phyloP scores from a whole-genome alignment of 805 yeast species.

The Candida nitratophila region DNA sequence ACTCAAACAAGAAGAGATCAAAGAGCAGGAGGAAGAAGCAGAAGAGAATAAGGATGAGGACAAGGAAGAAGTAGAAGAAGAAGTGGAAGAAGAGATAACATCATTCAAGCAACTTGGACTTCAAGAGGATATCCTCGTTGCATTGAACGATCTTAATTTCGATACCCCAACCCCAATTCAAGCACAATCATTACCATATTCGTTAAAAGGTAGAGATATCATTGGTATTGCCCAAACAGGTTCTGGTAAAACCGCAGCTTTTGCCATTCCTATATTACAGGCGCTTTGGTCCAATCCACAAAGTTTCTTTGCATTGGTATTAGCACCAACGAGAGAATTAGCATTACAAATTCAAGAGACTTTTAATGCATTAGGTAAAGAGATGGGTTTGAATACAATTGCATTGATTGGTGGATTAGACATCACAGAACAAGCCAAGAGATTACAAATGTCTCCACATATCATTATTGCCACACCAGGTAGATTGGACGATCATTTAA shows the following conservation, averaged over 20 bases:
- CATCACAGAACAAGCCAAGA: conserved; percentile 95
- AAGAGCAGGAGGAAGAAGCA: conserved; percentile 5
- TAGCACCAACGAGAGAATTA: conserved; percentile 81
- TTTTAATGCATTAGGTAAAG: conserved; percentile 85
- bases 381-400: conserved; percentile 86
- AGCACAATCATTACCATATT: conserved; percentile 84
- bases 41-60: conserved; percentile 7
- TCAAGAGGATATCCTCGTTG: conserved; percentile 73
- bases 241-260: conserved; percentile 97
- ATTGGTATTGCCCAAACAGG: conserved; percentile 98
- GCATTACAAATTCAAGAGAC: conserved; percentile 90
- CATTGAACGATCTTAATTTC: conserved; percentile 69
- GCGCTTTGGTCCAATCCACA: conserved; percentile 83
- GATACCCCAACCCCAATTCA: conserved; percentile 91
- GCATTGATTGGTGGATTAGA: conserved; percentile 98
- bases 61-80: conserved; percentile 9
- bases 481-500: conserved; percentile 86
- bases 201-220: conserved; percentile 83
- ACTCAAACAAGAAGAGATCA: conserved; percentile 13
- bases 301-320: conserved; percentile 81
- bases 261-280: conserved; percentile 92
- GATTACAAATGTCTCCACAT: conserved; percentile 90
- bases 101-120: conserved; percentile 54
- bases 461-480: conserved; percentile 91
- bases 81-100: conserved; percentile 10